A percentile compares a stretch with the other conserved stretches of the same genome.
Evolutionary conservation across 1,284 basidiomycete species (phyloP).

Genomic region (Mycena sp.): DNA sequence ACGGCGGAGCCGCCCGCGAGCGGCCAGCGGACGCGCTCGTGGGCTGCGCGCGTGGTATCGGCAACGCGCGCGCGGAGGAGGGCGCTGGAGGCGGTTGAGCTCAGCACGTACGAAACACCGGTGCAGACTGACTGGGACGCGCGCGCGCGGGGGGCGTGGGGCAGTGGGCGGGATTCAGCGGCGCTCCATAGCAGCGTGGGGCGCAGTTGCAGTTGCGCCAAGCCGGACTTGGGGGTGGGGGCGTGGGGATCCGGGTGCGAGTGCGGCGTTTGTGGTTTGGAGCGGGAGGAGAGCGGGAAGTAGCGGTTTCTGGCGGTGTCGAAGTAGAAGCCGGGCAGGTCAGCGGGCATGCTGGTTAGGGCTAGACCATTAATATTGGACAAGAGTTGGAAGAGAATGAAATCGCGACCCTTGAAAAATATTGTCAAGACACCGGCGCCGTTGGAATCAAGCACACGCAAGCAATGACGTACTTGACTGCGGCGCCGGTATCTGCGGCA

Average conservation of each 20-base stretch:
- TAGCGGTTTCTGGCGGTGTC: slow-evolving; percentile 29
- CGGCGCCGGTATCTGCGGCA: too few relatives aligned
- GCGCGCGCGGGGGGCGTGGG: slow-evolving; percentile 11
- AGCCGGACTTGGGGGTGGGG: neutral
- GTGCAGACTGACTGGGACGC: neutral
- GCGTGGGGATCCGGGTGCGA: neutral
- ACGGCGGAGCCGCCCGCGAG: neutral
- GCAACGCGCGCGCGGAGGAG: slow-evolving; percentile 3
- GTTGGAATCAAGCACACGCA: too few relatives aligned
- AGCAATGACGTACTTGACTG: too few relatives aligned
- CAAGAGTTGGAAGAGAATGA: too few relatives aligned
- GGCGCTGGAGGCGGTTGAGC: neutral
- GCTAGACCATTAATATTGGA: too few relatives aligned
- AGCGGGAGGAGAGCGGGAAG: slow-evolving; percentile 19
- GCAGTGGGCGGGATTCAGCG: too few relatives aligned
- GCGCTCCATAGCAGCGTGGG: too few relatives aligned
- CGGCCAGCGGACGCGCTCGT: slow-evolving; percentile 10
- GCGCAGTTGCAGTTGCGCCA: too few relatives aligned
- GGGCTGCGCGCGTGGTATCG: neutral
- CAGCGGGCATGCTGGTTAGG: neutral
- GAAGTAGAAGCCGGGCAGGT: slow-evolving; percentile 26
- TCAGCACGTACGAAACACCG: neutral
- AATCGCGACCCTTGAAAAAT: too few relatives aligned
- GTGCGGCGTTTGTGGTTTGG: neutral
- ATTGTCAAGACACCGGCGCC: too few relatives aligned